These are phyloP conservation scores for Rhizoclosmatium globosum DNA, from an alignment of 192 early-diverging fungal species.

Conservation along the genomic window DNA sequence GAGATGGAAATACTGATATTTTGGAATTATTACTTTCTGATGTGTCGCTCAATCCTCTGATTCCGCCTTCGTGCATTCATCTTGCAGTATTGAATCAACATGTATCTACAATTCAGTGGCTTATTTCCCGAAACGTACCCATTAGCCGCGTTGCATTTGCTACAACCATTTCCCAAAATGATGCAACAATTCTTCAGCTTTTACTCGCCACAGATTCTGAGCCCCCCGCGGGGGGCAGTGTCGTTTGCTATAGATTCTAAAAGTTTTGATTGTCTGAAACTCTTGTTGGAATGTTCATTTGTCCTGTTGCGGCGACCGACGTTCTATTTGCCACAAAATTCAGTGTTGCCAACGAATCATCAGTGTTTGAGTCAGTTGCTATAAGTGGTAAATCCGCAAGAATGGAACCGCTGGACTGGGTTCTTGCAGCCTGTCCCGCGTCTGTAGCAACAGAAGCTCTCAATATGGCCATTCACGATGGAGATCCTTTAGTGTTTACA, in stretches of 20 bases:
- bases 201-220: background rate
- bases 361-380: background rate
- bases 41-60: background rate
- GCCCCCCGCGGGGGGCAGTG: slow-evolving; percentile 14
- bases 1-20: slow-evolving; percentile 25
- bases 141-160: slow-evolving; percentile 26
- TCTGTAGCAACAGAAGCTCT: slow-evolving; percentile 18
- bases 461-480: slow-evolving; percentile 32
- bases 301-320: slow-evolving; percentile 18
- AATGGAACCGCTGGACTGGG: background rate
- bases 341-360: background rate
- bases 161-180: slow-evolving; percentile 8
- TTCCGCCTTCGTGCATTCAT: slow-evolving; percentile 2
- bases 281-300: background rate
- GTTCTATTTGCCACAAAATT: slow-evolving; percentile 26
- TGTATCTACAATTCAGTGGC: background rate
- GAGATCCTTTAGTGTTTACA: background rate
- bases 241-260: slow-evolving; percentile 24
- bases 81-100: slow-evolving; percentile 18
- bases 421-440: background rate
- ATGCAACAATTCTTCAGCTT: background rate
- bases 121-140: background rate
- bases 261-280: slow-evolving; percentile 8
- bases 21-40: background rate
- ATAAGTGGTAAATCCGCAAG: background rate